Base-by-base conservation (phyloP, 106 monocot species). In the Dendrobium officinale region DNA sequence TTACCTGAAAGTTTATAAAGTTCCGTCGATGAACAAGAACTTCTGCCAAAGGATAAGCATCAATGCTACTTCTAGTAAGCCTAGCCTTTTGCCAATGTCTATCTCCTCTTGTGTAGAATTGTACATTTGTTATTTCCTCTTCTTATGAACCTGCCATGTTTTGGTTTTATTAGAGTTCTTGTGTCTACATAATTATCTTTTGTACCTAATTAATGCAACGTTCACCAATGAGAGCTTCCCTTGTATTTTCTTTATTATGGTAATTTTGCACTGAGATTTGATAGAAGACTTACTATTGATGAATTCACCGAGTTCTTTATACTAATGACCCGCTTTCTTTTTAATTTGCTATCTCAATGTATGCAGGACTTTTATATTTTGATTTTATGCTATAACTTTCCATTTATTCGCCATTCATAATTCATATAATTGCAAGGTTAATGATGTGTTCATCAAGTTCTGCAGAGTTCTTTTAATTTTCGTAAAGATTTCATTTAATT, bases 401-500 rank as follows among this genome's bases (percentile, higher is more conserved):
- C 10, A 37, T 72, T 72, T 1, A 10, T 17, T 72, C 26, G 72
- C 9, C 41, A 33, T 72, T 4, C 37, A 41, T 27, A 72, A 33
- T 72, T 4, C 37, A 41, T 27, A 72, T 4, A 41, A 72, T 2
- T 72, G 72, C 72, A 41, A 41, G 40, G 10, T 15, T 72, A 72
- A 72, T 33, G 70, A 31, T 72, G 41, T 16, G 11, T 72, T 72
- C 72, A 15, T 37, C 27, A 37, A 72, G 40, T 41, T 72, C 41
- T 72, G 72, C 1, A 37, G 72, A 72, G 11, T 37, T 33, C 2
- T 41, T 72, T 27, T 33, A 67, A 10, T 72, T 7, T 18, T 72
- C 22, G 24, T 47, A 75, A n/a, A 47, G 6, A 2, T 45, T 10
- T 72, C 59, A 42, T 85, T 89, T 85, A 79, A 77, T 80, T 84